A percentile compares a stretch with the other conserved stretches of the same genome.
These are phyloP conservation scores for Termitomyces sp. DNA, from an alignment of 768 basidiomycete genomes.

Conservation along the genomic window DNA sequence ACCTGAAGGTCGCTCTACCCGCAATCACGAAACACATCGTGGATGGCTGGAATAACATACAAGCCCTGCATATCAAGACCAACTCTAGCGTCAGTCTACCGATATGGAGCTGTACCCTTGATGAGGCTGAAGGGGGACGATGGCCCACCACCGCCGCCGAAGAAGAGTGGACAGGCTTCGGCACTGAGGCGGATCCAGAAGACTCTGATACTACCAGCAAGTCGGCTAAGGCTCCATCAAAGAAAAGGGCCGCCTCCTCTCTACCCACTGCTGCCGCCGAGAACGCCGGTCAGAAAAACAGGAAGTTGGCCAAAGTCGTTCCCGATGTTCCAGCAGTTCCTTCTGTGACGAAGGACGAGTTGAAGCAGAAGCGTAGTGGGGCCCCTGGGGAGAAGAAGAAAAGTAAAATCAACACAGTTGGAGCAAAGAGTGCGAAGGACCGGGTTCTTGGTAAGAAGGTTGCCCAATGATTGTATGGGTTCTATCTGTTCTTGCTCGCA, in stretches of 20 bases:
- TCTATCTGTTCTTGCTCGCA: neutral
- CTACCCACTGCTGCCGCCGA: neutral
- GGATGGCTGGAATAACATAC: slow-evolving; percentile 88
- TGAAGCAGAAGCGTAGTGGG: slow-evolving; percentile 49
- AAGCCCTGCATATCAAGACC: slow-evolving; percentile 88
- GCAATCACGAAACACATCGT: slow-evolving; percentile 65
- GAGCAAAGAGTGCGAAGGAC: slow-evolving; percentile 52
- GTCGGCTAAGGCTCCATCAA: too few relatives aligned
- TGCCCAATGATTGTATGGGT: slow-evolving; percentile 23
- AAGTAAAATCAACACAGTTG: slow-evolving; percentile 34
- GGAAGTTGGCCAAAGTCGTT: slow-evolving; percentile 11
- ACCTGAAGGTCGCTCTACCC: slow-evolving; percentile 78
- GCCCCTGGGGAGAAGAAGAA: slow-evolving; percentile 58
- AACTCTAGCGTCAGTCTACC: slow-evolving; percentile 82
- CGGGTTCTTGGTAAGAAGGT: slow-evolving; percentile 52
- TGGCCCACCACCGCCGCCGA: slow-evolving; percentile 36
- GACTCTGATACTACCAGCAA: neutral
- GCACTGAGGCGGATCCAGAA: neutral
- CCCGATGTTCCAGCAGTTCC: slow-evolving; percentile 1
- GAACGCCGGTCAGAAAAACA: slow-evolving; percentile 9
- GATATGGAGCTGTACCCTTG: slow-evolving; percentile 83
- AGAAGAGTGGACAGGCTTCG: neutral
- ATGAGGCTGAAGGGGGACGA: slow-evolving; percentile 50
- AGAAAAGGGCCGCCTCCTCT: too few relatives aligned
- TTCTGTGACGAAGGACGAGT: slow-evolving; percentile 36